phyloP scores from a whole-genome alignment of 2,329 filamentous ascomycete species.

The Ophiostoma ulmi region DNA sequence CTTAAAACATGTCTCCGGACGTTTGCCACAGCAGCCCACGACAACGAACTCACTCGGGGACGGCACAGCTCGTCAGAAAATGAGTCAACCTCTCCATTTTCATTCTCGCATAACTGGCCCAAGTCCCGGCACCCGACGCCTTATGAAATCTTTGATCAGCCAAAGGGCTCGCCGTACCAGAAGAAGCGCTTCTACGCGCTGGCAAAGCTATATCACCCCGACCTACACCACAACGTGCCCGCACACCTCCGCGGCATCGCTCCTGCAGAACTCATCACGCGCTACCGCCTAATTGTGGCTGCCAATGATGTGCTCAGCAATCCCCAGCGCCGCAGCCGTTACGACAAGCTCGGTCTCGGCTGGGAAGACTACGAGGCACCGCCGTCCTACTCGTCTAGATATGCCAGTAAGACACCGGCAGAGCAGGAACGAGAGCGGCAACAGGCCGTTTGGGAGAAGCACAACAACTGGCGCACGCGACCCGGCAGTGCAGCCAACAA shows the following conservation, averaged over 20 bases:
- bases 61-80: not conserved
- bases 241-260: conserved; percentile 46
- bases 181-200: conserved; percentile 84
- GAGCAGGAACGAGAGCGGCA: conserved; percentile 6
- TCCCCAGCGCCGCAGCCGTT: conserved; percentile 69
- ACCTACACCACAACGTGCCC: conserved; percentile 46
- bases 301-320: conserved; percentile 86
- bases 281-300: conserved; percentile 81
- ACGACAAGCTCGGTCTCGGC: conserved; percentile 75
- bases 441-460: conserved; percentile 25
- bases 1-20: not conserved
- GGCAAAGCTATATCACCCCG: conserved; percentile 94
- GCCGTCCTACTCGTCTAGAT: not conserved
- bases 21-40: conserved; percentile 22
- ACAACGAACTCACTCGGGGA: conserved; percentile 7
- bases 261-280: conserved; percentile 65
- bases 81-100: not conserved
- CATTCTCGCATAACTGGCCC: conserved; percentile 41
- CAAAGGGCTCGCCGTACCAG: conserved; percentile 61
- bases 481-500: conserved; percentile 56
- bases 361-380: conserved; percentile 53
- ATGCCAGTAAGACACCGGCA: conserved; percentile 44
- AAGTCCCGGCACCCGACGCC: conserved; percentile 60
- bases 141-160: conserved; percentile 74
- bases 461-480: conserved; percentile 46